A percentile compares a stretch with the other conserved stretches of the same genome.
Conservation (phyloP, 1,284 basidiomycete genomes). For the Anthracocystis walkeri region DNA sequence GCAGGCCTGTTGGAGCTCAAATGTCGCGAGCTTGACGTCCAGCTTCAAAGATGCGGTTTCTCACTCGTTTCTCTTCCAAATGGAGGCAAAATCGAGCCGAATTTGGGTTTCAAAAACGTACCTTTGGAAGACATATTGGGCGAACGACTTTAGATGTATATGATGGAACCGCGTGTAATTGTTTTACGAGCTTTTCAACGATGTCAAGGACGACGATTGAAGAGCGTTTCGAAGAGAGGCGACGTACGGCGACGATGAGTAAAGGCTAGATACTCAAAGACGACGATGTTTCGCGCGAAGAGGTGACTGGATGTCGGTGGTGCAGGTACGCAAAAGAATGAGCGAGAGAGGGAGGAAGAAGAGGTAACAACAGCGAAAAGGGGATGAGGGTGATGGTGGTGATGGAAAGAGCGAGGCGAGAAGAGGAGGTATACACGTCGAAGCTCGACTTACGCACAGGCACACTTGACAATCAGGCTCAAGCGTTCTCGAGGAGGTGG, state of each 20-base stretch:
- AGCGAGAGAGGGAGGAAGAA: background rate
- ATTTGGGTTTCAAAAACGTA: slow-evolving; percentile 24
- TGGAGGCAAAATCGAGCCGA: background rate
- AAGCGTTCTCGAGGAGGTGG: too few relatives aligned
- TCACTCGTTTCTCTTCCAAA: background rate
- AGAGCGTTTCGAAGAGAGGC: slow-evolving; percentile 8
- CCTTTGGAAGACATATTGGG: slow-evolving; percentile 56
- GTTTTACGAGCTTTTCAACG: slow-evolving; percentile 11
- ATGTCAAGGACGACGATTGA: slow-evolving; percentile 1
- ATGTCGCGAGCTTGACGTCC: background rate
- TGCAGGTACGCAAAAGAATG: background rate
- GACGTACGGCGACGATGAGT: slow-evolving; percentile 42
- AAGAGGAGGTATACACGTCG: slow-evolving; percentile 1
- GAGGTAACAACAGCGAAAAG: slow-evolving; percentile 15
- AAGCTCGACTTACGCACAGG: slow-evolving; percentile 12
- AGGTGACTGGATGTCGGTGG: slow-evolving; percentile 20
- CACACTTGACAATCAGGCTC: too few relatives aligned
- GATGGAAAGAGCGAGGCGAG: slow-evolving; percentile 16
- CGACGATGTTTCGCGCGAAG: slow-evolving; percentile 21
- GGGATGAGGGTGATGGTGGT: slow-evolving; percentile 18
- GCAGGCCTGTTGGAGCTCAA: slow-evolving; percentile 1
- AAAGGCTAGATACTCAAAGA: slow-evolving; percentile 56
- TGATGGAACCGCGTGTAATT: background rate
- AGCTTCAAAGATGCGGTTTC: background rate
- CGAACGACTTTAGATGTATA: slow-evolving; percentile 28